These are phyloP conservation scores for Flaveria ramosissima DNA, from an alignment of 129 eudicot species.

Conservation along the genomic window DNA sequence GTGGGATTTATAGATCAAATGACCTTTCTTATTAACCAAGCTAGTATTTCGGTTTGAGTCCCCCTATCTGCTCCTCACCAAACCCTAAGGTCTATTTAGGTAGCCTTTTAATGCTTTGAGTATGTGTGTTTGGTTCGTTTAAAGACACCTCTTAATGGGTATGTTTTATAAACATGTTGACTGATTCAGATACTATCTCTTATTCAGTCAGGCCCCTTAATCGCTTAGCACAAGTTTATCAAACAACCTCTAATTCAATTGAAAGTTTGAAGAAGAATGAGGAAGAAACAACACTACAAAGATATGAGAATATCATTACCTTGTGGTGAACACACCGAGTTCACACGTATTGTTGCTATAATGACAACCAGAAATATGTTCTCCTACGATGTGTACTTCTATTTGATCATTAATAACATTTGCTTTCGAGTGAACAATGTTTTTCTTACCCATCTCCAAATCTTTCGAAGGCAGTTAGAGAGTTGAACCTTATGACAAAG, in stretches of 20 bases:
- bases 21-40: no score
- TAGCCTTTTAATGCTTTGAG: no score
- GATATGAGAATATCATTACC: slow-evolving; percentile 72
- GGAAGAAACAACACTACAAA: slow-evolving; percentile 98
- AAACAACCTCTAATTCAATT: slow-evolving; percentile 32
- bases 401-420: not conserved
- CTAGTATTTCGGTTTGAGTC: no score
- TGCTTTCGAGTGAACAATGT: not conserved
- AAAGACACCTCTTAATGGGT: no score
- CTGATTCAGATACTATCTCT: no score
- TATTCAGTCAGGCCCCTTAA: not conserved
- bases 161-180: no score
- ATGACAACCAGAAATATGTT: slow-evolving; percentile 96
- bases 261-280: slow-evolving; percentile 48
- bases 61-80: no score
- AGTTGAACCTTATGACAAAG: slow-evolving; percentile 85
- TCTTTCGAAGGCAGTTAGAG: slow-evolving; percentile 72
- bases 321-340: slow-evolving; percentile 91
- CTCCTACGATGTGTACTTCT: slow-evolving; percentile 68
- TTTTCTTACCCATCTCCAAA: not conserved
- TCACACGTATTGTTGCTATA: slow-evolving; percentile 85
- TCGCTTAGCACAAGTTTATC: no score
- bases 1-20: no score
- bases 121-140: no score
- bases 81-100: no score